Evolutionary conservation across 1,284 basidiomycete genomes (phyloP), one percentile per base, ranked within the genome.

Genomic region (Testicularia cyperi): DNA sequence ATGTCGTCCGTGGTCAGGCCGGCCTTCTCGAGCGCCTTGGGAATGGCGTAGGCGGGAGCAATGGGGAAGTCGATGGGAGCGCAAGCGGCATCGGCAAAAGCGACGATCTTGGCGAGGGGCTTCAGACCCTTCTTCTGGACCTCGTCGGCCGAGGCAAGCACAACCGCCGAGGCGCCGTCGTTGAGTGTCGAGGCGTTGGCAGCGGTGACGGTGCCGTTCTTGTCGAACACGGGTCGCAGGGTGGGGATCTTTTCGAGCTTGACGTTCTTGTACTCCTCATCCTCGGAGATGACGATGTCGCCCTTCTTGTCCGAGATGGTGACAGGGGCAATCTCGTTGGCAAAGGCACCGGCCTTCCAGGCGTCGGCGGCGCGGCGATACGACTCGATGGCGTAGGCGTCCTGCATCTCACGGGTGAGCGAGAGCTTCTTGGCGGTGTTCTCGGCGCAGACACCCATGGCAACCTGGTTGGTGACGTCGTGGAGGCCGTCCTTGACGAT

Each of bases 41-140:
- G 95, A 34, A 98, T 81, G 27, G 92, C 94, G 51, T 88, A 82
- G 19, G 94, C 88, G 21, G 95, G 95, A 22, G 95, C 95, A 66
- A 86, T 84, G 35, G 94, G 92, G 85, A 99, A 99, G 79, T 98
- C 91, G 69, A 97, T 88, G 27, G 95, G 95, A 23, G 90, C 90
- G 68, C 91, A 86, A 71, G 95, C 95, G 60, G 89, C 91, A 80
- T 99, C 95, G 56, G 95, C 91, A 79, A 89, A 97, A 6, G 91
- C 70, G 28, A 80, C 40, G 29, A 80, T 77, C 65, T 74, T 75
- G 23, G 79, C 79, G 23, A 80, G 52, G 25, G 79, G 78, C 58
- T 76, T 77, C 22, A 74, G 55, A 25, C 74, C 72, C 21, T 71
- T 61, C 62, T 78, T 77, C 32, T 74, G 66, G 13, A 67, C 65